phyloP scores from a whole-genome alignment of 2,329 filamentous ascomycete species.

The Cordyceps pruinosa region DNA sequence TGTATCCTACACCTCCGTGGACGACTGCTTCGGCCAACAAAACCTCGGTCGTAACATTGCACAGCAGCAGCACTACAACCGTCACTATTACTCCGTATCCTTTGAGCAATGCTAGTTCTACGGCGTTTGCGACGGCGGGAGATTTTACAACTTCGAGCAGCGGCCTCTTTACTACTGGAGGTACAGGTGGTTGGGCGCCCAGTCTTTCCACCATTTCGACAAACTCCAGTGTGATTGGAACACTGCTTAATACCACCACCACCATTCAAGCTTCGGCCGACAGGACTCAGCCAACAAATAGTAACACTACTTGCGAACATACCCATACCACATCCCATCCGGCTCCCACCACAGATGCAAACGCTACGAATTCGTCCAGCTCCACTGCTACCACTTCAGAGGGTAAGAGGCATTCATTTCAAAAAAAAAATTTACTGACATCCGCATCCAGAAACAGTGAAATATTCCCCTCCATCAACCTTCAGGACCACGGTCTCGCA shows the following conservation, averaged over 20 bases:
- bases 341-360: neutral
- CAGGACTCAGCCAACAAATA: neutral
- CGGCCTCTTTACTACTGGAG: neutral
- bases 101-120: neutral
- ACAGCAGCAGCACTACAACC: neutral
- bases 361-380: neutral
- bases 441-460: neutral
- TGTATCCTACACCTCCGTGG: neutral
- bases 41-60: neutral
- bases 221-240: neutral
- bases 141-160: neutral
- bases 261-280: neutral
- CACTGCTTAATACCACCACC: neutral
- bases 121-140: neutral
- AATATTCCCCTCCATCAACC: constrained; percentile 14
- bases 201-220: neutral
- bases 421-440: neutral
- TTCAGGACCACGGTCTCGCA: constrained; percentile 16
- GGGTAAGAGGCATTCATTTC: neutral
- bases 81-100: neutral
- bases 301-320: neutral
- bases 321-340: neutral
- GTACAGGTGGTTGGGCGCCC: neutral
- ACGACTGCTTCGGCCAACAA: neutral
- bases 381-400: neutral